Evolutionary conservation across 345 rosid species (phyloP).

Genomic region (Physaria fendleri): DNA sequence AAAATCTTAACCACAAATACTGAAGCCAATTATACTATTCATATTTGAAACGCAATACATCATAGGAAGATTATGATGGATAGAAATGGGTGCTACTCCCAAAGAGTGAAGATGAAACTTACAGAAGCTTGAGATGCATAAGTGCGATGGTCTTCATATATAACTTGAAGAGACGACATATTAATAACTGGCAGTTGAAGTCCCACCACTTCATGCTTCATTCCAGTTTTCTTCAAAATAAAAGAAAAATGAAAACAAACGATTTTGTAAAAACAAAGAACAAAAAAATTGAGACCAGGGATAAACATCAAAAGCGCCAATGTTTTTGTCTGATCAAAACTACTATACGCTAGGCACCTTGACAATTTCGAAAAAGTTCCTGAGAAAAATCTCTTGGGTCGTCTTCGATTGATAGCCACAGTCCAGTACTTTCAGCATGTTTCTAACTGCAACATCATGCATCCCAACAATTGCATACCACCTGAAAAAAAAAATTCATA

Average conservation of each 20-base stretch:
- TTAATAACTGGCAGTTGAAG: conserved; percentile 77
- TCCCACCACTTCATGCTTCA: conserved; percentile 65
- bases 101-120: conserved; percentile 37
- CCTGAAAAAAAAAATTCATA: conserved; percentile 37
- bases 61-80: conserved; percentile 4
- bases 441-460: conserved; percentile 75
- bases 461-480: conserved; percentile 90
- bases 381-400: conserved; percentile 81
- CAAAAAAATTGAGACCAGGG: conserved; percentile 7
- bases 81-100: conserved; percentile 3
- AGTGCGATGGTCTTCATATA: conserved; percentile 92
- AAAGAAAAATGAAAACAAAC: background rate
- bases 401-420: conserved; percentile 84
- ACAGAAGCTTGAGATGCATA: conserved; percentile 80
- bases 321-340: background rate
- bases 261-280: background rate
- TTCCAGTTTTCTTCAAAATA: conserved; percentile 72
- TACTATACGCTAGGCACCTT: conserved; percentile 44
- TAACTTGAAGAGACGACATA: conserved; percentile 67
- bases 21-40: conserved; percentile 6
- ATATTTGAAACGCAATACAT: background rate
- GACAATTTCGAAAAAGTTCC: conserved; percentile 75
- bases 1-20: background rate
- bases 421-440: conserved; percentile 77
- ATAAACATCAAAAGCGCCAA: background rate